phyloP scores from a whole-genome alignment of 192 early-diverging fungal species.

The Spinellus fusiger region DNA sequence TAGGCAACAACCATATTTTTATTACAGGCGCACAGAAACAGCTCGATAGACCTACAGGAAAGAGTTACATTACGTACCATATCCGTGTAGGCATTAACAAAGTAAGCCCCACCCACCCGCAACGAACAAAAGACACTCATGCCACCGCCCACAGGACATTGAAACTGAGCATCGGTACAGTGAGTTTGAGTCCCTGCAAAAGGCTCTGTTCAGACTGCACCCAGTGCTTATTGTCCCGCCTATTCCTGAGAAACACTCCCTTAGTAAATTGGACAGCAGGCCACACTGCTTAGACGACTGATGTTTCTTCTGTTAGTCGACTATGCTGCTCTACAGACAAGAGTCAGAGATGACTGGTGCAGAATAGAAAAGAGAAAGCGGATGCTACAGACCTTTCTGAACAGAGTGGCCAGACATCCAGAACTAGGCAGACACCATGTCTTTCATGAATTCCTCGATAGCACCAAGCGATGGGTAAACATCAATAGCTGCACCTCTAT shows the following conservation, averaged over 20 bases:
- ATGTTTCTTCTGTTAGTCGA: slow-evolving; percentile 27
- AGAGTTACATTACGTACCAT: slow-evolving; percentile 40
- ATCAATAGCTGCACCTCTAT: not conserved
- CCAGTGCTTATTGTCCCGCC: slow-evolving; percentile 84
- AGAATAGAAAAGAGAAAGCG: slow-evolving; percentile 85
- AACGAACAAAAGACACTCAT: not conserved
- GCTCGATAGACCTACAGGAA: slow-evolving; percentile 29
- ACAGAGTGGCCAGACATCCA: slow-evolving; percentile 80
- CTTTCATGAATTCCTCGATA: slow-evolving; percentile 85
- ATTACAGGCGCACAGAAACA: slow-evolving; percentile 37
- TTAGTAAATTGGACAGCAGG: slow-evolving; percentile 50
- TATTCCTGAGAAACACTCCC: slow-evolving; percentile 92
- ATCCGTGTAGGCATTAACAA: slow-evolving; percentile 31
- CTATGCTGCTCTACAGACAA: slow-evolving; percentile 60
- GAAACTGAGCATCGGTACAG: slow-evolving; percentile 66
- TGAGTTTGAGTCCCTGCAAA: slow-evolving; percentile 88
- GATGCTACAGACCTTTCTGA: slow-evolving; percentile 87
- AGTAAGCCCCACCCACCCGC: too few relatives aligned
- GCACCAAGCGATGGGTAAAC: slow-evolving; percentile 56
- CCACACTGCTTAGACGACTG: not conserved
- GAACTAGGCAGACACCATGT: slow-evolving; percentile 77
- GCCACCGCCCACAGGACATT: not conserved
- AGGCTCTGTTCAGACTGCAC: slow-evolving; percentile 65
- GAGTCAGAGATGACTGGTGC: slow-evolving; percentile 66
- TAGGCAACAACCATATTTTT: slow-evolving; percentile 28